Conservation (phyloP, 441 rosid genomes). For the Adansonia grandidieri region DNA sequence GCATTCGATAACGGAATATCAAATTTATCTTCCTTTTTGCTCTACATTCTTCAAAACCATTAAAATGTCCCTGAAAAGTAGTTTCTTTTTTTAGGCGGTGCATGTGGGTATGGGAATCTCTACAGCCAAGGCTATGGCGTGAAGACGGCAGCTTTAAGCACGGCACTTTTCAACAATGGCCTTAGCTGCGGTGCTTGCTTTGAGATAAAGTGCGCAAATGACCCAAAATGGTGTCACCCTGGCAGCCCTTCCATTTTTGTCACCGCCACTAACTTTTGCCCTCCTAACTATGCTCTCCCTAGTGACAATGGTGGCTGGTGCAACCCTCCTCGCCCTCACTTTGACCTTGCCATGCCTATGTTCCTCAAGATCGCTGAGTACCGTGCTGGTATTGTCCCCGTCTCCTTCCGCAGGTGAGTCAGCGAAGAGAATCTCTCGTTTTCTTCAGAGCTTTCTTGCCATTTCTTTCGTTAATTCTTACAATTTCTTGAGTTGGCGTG, state of each 20-base stretch:
- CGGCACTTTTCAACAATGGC: constrained; percentile 73
- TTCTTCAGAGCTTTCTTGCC: no score
- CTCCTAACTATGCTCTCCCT: constrained; percentile 61
- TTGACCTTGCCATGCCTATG: constrained; percentile 79
- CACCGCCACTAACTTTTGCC: constrained; percentile 72
- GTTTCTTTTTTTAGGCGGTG: constrained; percentile 41
- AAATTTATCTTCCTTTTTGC: background rate
- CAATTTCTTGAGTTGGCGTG: background rate
- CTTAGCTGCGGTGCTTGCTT: constrained; percentile 73
- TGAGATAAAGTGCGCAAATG: constrained; percentile 58
- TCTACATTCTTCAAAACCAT: background rate
- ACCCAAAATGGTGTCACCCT: constrained; percentile 64
- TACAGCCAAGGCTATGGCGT: constrained; percentile 73
- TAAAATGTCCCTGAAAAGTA: background rate
- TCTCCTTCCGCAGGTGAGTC: constrained; percentile 57
- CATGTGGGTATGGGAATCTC: constrained; percentile 72
- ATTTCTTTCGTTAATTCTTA: no score
- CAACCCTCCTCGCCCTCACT: constrained; percentile 75
- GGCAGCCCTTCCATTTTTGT: constrained; percentile 60
- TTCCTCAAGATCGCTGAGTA: constrained; percentile 66
- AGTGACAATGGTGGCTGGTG: constrained; percentile 79
- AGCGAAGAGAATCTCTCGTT: background rate
- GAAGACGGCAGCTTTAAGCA: constrained; percentile 70
- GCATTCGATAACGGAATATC: background rate
- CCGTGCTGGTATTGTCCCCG: constrained; percentile 71